Percentiles rank a stretch among this genome's conserved stretches.
Evolutionary conservation across 1,139 yeast species (phyloP).

Genomic region (Nakaseomyces glabratus): DNA sequence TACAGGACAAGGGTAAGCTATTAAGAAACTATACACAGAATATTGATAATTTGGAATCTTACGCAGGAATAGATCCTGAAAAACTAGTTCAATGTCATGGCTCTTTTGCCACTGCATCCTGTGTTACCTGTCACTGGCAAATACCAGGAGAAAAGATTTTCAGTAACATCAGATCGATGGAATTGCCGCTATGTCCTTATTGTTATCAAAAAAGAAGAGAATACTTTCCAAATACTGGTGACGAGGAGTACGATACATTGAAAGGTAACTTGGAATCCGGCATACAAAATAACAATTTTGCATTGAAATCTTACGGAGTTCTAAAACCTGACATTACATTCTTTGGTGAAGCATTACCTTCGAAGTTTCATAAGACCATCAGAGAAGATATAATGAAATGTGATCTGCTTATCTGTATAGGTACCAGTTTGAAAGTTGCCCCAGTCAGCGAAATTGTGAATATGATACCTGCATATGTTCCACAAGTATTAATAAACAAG

Average conservation of each 20-base stretch:
- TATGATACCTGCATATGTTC: conserved; percentile 56
- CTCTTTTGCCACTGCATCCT: conserved; percentile 84
- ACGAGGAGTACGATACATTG: conserved; percentile 3
- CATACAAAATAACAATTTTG: conserved; percentile 5
- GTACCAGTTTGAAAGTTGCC: conserved; percentile 89
- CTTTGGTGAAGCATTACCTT: conserved; percentile 82
- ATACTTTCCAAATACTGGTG: conserved; percentile 20
- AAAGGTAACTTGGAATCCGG: conserved; percentile 1
- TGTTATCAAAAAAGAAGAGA: conserved; percentile 44
- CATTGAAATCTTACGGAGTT: conserved; percentile 53
- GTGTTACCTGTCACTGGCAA: conserved; percentile 65
- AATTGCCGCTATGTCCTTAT: conserved; percentile 64
- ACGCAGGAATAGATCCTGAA: conserved; percentile 65
- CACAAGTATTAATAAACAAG: conserved; percentile 75
- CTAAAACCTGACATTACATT: conserved; percentile 94
- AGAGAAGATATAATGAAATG: conserved; percentile 53
- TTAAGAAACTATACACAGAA: conserved; percentile 89
- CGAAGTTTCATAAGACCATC: conserved; percentile 55
- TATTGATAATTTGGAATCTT: conserved; percentile 81
- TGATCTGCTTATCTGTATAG: conserved; percentile 78
- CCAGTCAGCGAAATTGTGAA: conserved; percentile 92
- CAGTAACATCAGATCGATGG: conserved; percentile 48
- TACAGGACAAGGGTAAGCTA: conserved; percentile 71
- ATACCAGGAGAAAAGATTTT: conserved; percentile 63
- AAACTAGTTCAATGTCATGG: conserved; percentile 92